phyloP scores from a whole-genome alignment of 2,329 filamentous ascomycete genomes.

The Exophiala xenobiotica region DNA sequence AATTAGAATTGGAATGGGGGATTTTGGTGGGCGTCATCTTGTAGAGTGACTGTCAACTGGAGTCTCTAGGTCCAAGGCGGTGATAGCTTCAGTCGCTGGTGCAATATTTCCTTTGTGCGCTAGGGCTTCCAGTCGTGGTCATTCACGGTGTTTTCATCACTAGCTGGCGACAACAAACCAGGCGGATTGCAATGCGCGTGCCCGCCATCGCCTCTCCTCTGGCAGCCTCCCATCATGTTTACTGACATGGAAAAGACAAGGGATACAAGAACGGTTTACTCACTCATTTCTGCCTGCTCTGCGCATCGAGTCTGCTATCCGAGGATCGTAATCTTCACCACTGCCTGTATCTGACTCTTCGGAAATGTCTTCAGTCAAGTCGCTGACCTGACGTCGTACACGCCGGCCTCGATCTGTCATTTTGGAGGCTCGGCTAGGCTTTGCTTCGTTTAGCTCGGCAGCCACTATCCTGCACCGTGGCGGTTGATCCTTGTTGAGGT shows the following conservation, averaged over 20 bases:
- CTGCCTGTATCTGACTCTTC: constrained; percentile 28
- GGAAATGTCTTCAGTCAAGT: constrained; percentile 29
- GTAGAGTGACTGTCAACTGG: not conserved
- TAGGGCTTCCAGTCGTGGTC: not conserved
- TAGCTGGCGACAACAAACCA: no score
- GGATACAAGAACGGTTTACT: constrained; percentile 13
- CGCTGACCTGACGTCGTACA: constrained; percentile 31
- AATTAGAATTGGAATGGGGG: no score
- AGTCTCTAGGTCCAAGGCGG: not conserved
- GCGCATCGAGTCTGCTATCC: constrained; percentile 26
- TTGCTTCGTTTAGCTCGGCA: constrained; percentile 12
- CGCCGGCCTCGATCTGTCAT: constrained; percentile 31
- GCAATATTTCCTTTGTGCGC: no score
- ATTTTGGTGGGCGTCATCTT: no score
- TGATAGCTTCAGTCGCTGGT: not conserved
- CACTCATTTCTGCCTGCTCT: constrained; percentile 30
- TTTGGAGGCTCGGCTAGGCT: constrained; percentile 21
- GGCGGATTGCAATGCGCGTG: not conserved
- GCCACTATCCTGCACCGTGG: constrained; percentile 14
- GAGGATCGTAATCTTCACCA: constrained; percentile 28
- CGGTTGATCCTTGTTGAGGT: constrained; percentile 18
- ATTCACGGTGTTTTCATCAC: not conserved
- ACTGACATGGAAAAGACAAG: not conserved
- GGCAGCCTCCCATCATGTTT: not conserved
- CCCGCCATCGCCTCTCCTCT: not conserved